A percentile compares a stretch with the other conserved stretches of the same genome.
phyloP scores from a whole-genome alignment of 129 eudicot species.

The Tagetes patula region DNA sequence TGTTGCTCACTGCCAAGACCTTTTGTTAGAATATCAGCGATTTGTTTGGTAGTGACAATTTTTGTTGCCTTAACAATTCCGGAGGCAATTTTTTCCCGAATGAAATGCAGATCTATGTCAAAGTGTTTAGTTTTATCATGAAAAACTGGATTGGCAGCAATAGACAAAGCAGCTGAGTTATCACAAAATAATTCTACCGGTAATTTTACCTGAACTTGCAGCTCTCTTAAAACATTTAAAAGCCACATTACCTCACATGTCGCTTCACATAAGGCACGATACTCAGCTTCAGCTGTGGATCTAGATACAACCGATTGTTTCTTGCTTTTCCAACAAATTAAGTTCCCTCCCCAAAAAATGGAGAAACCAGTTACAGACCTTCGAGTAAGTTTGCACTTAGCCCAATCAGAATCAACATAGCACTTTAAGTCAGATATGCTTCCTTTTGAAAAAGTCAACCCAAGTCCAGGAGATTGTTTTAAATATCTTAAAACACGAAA shows the following conservation, averaged over 20 bases:
- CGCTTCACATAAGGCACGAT: not conserved
- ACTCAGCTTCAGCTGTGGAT: not conserved
- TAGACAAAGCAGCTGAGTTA: not conserved
- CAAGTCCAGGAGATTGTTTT: too few species aligned
- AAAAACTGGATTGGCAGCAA: not conserved
- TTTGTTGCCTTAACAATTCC: not conserved
- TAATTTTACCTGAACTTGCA: not conserved
- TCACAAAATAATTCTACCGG: not conserved
- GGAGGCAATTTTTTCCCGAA: not conserved
- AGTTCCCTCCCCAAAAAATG: too few species aligned
- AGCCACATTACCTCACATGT: not conserved
- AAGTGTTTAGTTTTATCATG: not conserved
- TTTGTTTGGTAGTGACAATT: not conserved
- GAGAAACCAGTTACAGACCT: too few species aligned
- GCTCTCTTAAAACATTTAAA: not conserved
- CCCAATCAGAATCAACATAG: too few species aligned
- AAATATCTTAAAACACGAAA: too few species aligned
- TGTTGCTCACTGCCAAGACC: too few species aligned
- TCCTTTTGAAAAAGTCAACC: too few species aligned
- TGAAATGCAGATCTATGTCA: not conserved
- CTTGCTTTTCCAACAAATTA: too few species aligned
- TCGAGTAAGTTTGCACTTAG: too few species aligned
- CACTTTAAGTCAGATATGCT: too few species aligned
- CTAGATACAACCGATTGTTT: too few species aligned
- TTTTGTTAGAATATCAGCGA: too few species aligned